Conservation (phyloP, 768 basidiomycete genomes). For the Dacryopinax primogenitus region DNA sequence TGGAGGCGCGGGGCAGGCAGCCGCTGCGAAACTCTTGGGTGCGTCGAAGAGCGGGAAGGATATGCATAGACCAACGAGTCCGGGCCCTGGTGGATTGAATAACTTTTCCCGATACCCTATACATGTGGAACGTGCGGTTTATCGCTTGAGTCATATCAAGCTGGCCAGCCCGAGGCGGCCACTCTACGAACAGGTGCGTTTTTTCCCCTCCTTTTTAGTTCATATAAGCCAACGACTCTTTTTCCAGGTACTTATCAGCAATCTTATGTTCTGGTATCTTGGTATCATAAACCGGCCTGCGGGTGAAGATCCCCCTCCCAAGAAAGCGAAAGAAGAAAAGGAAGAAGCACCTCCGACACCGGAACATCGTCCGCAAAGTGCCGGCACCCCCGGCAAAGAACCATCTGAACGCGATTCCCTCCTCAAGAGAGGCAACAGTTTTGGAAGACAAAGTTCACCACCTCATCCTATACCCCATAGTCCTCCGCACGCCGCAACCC, state of each 20-base stretch:
- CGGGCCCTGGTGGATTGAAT: neutral
- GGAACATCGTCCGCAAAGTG: slow-evolving; percentile 8
- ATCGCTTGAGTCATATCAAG: slow-evolving; percentile 95
- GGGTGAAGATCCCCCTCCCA: slow-evolving; percentile 28
- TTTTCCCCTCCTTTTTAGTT: too few relatives aligned
- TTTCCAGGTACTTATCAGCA: slow-evolving; percentile 56
- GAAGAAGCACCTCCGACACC: slow-evolving; percentile 22
- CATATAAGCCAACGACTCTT: too few relatives aligned
- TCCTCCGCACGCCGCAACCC: neutral
- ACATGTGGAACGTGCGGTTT: slow-evolving; percentile 96
- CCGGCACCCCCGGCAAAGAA: neutral
- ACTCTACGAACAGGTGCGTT: slow-evolving; percentile 75
- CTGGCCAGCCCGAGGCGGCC: slow-evolving; percentile 93
- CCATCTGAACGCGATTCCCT: neutral
- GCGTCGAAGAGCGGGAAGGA: slow-evolving; percentile 66
- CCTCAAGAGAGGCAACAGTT: slow-evolving; percentile 1
- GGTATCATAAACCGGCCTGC: slow-evolving; percentile 68
- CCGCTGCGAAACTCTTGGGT: slow-evolving; percentile 76
- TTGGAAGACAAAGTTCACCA: slow-evolving; percentile 1
- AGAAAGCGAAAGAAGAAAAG: slow-evolving; percentile 27
- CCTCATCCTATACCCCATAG: slow-evolving; percentile 2
- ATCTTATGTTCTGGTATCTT: slow-evolving; percentile 98
- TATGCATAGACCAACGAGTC: slow-evolving; percentile 8
- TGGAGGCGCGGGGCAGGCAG: slow-evolving; percentile 56
- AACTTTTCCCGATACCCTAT: slow-evolving; percentile 79